Evolutionary conservation across 2,329 filamentous ascomycete species (phyloP).

Genomic region (Epichloe glyceriae): DNA sequence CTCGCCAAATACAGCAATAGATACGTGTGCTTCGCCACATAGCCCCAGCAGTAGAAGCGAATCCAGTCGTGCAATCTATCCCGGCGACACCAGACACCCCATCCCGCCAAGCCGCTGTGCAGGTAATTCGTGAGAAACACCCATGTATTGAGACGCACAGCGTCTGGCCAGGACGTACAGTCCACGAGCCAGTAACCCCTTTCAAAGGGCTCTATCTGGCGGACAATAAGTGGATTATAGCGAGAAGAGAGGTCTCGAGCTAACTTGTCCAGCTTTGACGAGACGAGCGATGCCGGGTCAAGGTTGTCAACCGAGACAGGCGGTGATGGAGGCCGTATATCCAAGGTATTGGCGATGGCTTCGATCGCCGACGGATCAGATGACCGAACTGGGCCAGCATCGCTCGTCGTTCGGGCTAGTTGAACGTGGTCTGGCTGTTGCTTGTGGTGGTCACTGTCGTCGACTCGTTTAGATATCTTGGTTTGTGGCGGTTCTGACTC

Average conservation of each 20-base stretch:
- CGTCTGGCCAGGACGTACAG: slow-evolving; percentile 38
- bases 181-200: slow-evolving; percentile 67
- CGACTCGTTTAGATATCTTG: slow-evolving; percentile 14
- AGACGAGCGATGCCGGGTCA: slow-evolving; percentile 37
- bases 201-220: slow-evolving; percentile 41
- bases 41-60: slow-evolving; percentile 67
- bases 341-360: slow-evolving; percentile 22
- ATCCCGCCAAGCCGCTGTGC: slow-evolving; percentile 45
- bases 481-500: slow-evolving; percentile 19
- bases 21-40: slow-evolving; percentile 59
- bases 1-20: slow-evolving; percentile 63
- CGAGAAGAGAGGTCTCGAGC: slow-evolving; percentile 38
- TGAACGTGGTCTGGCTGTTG: slow-evolving; percentile 4
- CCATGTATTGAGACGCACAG: slow-evolving; percentile 45
- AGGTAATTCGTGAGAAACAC: slow-evolving; percentile 47
- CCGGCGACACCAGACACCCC: slow-evolving; percentile 50
- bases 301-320: slow-evolving; percentile 34
- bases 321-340: slow-evolving; percentile 43
- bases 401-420: slow-evolving; percentile 18
- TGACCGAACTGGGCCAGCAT: slow-evolving; percentile 12
- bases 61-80: slow-evolving; percentile 31
- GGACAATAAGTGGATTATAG: slow-evolving; percentile 33
- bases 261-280: slow-evolving; percentile 36
- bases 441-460: slow-evolving; percentile 6
- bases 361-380: slow-evolving; percentile 7